These are phyloP conservation scores for Euphorbia tirucalli DNA, from an alignment of 345 rosid species.

Conservation along the genomic window DNA sequence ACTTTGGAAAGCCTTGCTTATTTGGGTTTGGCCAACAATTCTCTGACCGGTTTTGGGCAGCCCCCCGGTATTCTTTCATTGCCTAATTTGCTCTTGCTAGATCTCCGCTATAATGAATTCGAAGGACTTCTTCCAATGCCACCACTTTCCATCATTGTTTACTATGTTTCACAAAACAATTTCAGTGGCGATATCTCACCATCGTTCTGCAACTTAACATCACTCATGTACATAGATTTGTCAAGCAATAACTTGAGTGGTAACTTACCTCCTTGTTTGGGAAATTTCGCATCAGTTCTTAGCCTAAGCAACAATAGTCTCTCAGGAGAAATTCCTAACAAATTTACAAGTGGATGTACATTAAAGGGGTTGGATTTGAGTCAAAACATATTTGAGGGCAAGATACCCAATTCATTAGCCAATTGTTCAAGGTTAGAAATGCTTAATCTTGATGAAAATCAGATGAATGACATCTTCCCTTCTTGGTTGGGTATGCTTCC, in stretches of 20 bases:
- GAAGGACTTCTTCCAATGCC: no score
- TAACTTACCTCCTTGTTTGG: neutral
- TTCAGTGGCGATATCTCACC: neutral
- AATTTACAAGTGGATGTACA: neutral
- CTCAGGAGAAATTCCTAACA: neutral
- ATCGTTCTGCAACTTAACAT: neutral
- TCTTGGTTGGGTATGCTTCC: neutral
- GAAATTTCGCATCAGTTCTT: neutral
- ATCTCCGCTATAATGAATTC: no score
- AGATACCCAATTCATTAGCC: slow-evolving; percentile 12
- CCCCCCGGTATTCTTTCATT: no score
- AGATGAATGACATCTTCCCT: slow-evolving; percentile 5
- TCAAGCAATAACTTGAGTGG: neutral
- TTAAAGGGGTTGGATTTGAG: neutral
- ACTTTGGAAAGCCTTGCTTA: no score
- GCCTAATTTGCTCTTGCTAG: no score
- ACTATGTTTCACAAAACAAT: neutral
- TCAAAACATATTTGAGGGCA: slow-evolving; percentile 13
- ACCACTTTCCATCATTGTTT: no score
- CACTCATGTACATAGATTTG: neutral
- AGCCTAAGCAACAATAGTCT: neutral
- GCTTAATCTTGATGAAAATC: slow-evolving; percentile 8
- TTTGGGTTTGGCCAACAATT: no score
- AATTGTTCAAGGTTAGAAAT: neutral
- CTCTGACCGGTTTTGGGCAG: no score